phyloP scores from a whole-genome alignment of 2,329 filamentous ascomycete species.

The Helotiales sp. region DNA sequence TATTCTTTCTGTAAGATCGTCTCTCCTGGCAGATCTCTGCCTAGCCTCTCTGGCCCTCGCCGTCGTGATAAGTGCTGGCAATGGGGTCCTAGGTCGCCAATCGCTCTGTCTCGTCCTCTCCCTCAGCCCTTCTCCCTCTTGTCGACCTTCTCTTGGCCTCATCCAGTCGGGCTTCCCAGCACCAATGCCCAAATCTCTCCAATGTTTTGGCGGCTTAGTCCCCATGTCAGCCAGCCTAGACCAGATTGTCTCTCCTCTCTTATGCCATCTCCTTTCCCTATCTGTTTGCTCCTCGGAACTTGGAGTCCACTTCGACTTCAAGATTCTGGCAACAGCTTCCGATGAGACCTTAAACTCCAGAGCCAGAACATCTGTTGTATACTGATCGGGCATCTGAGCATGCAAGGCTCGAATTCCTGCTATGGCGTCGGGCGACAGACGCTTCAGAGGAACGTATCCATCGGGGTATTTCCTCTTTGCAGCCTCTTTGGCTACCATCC shows the following conservation, averaged over 20 bases:
- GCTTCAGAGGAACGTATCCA: constrained; percentile 81
- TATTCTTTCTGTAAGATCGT: constrained; percentile 25
- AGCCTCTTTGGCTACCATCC: constrained; percentile 75
- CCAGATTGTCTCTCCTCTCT: constrained; percentile 61
- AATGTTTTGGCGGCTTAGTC: constrained; percentile 59
- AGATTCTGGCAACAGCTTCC: constrained; percentile 83
- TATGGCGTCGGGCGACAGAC: constrained; percentile 86
- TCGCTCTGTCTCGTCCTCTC: no score
- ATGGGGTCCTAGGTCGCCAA: not conserved
- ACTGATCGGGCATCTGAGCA: constrained; percentile 71
- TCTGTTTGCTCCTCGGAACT: constrained; percentile 54
- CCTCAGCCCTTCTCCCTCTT: constrained; percentile 10
- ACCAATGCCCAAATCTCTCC: constrained; percentile 46
- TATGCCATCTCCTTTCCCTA: constrained; percentile 61
- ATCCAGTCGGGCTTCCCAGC: constrained; percentile 28
- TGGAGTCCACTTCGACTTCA: constrained; percentile 76
- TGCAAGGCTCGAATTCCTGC: constrained; percentile 87
- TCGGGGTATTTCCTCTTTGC: constrained; percentile 77
- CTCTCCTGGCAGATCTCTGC: constrained; percentile 5
- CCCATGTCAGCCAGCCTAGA: constrained; percentile 58
- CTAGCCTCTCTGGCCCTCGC: constrained; percentile 12
- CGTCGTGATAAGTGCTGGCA: constrained; percentile 25
- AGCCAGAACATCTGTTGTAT: constrained; percentile 73
- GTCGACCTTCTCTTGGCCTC: not conserved
- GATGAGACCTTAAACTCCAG: constrained; percentile 81